Percentiles rank a stretch among this genome's conserved stretches.
Conservation (phyloP, 2,329 filamentous ascomycete species). For the Fusarium sp. region DNA sequence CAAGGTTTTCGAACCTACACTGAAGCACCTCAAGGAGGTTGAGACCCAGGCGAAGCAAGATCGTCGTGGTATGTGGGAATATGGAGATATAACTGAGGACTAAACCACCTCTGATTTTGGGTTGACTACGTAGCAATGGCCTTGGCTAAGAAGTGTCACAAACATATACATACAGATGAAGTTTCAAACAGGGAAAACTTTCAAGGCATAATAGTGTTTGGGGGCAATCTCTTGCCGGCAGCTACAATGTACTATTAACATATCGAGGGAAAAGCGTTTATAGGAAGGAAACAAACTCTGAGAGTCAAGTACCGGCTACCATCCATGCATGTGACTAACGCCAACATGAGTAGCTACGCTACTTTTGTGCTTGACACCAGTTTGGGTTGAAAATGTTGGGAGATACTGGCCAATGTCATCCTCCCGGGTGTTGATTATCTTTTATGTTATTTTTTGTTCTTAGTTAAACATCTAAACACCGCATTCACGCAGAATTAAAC, state of each 20-base stretch:
- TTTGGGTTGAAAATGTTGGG: slow-evolving; percentile 16
- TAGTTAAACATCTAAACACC: slow-evolving; percentile 3
- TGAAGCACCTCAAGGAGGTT: slow-evolving; percentile 77
- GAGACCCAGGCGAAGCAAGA: slow-evolving; percentile 83
- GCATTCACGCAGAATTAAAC: slow-evolving; percentile 34
- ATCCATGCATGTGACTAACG: slow-evolving; percentile 23
- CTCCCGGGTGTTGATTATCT: not conserved
- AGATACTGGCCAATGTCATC: slow-evolving; percentile 9
- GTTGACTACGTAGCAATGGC: slow-evolving; percentile 13
- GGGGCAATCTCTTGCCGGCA: not conserved
- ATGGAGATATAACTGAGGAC: slow-evolving; percentile 94
- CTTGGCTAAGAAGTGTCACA: slow-evolving; percentile 27
- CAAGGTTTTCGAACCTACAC: slow-evolving; percentile 73
- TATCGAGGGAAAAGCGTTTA: slow-evolving; percentile 4
- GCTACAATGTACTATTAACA: slow-evolving; percentile 22
- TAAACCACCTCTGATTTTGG: slow-evolving; percentile 53
- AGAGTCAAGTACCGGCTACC: not conserved
- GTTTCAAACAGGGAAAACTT: slow-evolving; percentile 17
- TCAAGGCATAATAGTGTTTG: slow-evolving; percentile 30
- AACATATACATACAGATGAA: slow-evolving; percentile 9
- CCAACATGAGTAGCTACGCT: slow-evolving; percentile 6
- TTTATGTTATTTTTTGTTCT: not conserved
- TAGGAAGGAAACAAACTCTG: slow-evolving; percentile 4
- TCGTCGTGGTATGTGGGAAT: slow-evolving; percentile 95
- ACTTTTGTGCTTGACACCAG: slow-evolving; percentile 11